A percentile compares a stretch with the other conserved stretches of the same genome.
These are phyloP conservation scores for Abortiporus biennis DNA, from an alignment of 1,284 basidiomycete genomes.

Conservation along the genomic window DNA sequence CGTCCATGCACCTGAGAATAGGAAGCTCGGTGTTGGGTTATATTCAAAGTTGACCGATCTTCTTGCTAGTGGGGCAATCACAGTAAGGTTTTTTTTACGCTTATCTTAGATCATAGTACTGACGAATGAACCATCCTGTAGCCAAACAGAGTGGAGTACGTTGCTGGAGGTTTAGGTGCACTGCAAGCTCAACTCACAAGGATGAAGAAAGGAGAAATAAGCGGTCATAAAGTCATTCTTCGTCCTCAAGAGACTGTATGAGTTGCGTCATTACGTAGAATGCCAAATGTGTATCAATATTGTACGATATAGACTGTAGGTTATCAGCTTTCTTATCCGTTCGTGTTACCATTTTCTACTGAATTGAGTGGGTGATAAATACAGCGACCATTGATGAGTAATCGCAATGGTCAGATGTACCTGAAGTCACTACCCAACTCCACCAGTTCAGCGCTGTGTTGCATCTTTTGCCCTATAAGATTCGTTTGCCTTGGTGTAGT, in stretches of 20 bases:
- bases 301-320: no score
- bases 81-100: background rate
- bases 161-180: conserved; percentile 26
- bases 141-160: background rate
- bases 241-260: conserved; percentile 36
- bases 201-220: conserved; percentile 34
- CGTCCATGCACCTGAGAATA: conserved; percentile 1
- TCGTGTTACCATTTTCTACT: no score
- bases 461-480: no score
- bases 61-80: conserved; percentile 8
- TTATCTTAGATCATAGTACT: background rate
- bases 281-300: no score
- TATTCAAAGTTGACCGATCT: conserved; percentile 5
- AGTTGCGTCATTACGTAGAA: background rate
- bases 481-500: no score
- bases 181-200: conserved; percentile 36
- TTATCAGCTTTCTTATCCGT: no score
- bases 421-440: no score
- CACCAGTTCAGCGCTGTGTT: no score
- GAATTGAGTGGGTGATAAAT: no score
- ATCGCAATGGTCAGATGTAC: no score
- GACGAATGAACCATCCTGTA: background rate
- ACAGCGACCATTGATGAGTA: no score
- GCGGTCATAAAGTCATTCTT: conserved; percentile 44
- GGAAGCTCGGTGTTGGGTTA: conserved; percentile 3